Percentiles rank a stretch among this genome's conserved stretches.
phyloP scores from a whole-genome alignment of 1,139 yeast species.

The Sugiyamaella sp. region DNA sequence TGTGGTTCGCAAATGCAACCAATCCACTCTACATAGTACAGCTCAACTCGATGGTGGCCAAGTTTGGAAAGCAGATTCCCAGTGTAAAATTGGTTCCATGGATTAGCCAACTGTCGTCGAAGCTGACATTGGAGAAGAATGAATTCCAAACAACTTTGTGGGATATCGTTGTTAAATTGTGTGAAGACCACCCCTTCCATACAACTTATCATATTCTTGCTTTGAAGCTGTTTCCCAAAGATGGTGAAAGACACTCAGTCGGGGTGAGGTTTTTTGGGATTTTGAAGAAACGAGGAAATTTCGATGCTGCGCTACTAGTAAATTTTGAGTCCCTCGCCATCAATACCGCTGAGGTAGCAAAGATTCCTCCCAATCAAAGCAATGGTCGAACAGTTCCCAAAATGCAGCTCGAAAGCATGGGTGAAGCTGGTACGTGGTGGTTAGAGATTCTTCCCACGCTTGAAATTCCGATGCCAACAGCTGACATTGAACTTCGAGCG shows the following conservation, averaged over 20 bases:
- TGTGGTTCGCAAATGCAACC: constrained; percentile 74
- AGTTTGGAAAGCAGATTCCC: constrained; percentile 52
- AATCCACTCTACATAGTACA: constrained; percentile 40
- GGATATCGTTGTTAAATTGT: constrained; percentile 53
- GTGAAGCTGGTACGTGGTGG: constrained; percentile 52
- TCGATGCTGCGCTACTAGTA: constrained; percentile 36
- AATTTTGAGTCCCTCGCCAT: constrained; percentile 56
- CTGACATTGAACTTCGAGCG: constrained; percentile 48
- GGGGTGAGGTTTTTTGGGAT: constrained; percentile 22
- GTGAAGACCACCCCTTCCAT: constrained; percentile 75
- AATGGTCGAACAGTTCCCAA: constrained; percentile 7
- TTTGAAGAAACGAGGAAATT: constrained; percentile 7
- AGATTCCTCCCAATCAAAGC: neutral
- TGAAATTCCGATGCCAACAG: constrained; percentile 72
- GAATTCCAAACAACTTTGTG: constrained; percentile 61
- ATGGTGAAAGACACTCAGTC: constrained; percentile 6
- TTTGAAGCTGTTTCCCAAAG: constrained; percentile 17
- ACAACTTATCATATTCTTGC: constrained; percentile 66
- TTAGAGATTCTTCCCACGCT: constrained; percentile 48
- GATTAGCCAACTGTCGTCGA: constrained; percentile 81
- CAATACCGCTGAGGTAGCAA: constrained; percentile 55
- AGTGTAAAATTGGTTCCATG: constrained; percentile 69
- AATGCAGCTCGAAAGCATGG: constrained; percentile 14
- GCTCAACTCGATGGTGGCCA: constrained; percentile 35
- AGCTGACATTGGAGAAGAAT: constrained; percentile 49